Evolutionary conservation across 164 flowering plant species (phyloP), one percentile per base, ranked within the genome.

Genomic region (Vitis rotundifolia): DNA sequence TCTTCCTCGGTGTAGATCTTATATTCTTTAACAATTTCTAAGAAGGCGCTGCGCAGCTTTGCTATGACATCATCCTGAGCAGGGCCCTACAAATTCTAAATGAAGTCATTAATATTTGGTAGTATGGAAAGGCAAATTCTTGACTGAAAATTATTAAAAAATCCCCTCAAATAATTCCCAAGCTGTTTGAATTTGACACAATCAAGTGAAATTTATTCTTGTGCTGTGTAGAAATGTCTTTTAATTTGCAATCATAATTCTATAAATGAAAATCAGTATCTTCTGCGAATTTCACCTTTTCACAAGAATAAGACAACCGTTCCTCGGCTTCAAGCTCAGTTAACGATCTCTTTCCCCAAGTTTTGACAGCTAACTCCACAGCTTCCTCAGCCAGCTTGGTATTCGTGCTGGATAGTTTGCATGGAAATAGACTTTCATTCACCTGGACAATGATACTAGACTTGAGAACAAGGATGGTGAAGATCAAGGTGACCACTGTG

Each of bases 251-350:
- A 31, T 16, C 10, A 18, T 8, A 50, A 64, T 28, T 53, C 15
- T 31, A 29, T 9, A 22, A 56, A 10, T 26, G 12, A 61, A 48
- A 60, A 50, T 1, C 1, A 8, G 49, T 15, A 69, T 66, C 60
- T 29, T 5, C 67, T 11, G 58, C 44, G 22, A 53, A 49, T 22
- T 67, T 79, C 68, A 95, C 99, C 98, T 90, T 95, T 80, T 93
- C 99, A 85, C 97, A 93, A 61, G 89, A 89, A 83, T 93, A 95
- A 19, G 99, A 95, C 19, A 95, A 82, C 62, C 96, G 81, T 71
- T 95, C 99, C 79, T 95, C 99, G 13, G 94, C 98, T 80, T 95
- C 99, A 76, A 95, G 97, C 78, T 93, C 99, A 74, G 87, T 85
- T 70, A 93, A 78, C 19, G 92, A 89, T 79, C 81, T 88, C 78